Evolutionary conservation across 306 rosid species (phyloP), one percentile per base, ranked within the genome.

Genomic region (Lupinus albus): DNA sequence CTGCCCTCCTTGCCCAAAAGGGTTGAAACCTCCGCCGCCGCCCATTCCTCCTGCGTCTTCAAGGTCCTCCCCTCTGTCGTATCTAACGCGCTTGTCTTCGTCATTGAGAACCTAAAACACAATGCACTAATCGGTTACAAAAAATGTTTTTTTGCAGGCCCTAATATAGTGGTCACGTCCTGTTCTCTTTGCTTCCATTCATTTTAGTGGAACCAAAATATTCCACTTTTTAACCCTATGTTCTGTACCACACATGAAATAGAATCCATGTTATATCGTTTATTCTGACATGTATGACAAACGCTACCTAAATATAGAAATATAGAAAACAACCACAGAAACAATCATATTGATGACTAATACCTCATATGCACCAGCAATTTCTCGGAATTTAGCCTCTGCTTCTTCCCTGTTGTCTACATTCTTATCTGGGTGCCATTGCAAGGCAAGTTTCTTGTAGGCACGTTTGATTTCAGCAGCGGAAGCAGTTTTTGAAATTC

Each of bases 401-500:
- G 99, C 99, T 82, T 85, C 97, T 84, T 88, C 95, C 75, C 99
- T 86, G 6, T 88, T 91, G 10, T 85, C 89, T 0, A 91, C 99
- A 59, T 94, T 94, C 87, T 94, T 94, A 72, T 94, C 99, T 1
- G 99, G 99, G 76, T 94, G 99, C 97, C 97, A 94, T 74, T 91
- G 99, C 82, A 94, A 83, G 60, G 99, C 99, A 45, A 94, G 97
- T 78, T 86, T 94, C 88, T 94, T 94, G 80, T 94, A 94, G 70
- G 97, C 96, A 9, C 97, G 95, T 75, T 94, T 94, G 47, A 94
- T 94, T 45, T 94, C 99, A 9, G 95, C 56, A 4, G 84, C 79
- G 1, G 95, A 81, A 13, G 97, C 77, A 4, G 87, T 84, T 79
- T 87, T 94, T 17, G 99, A 88, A 71, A 94, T 82, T 58, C 78